Evolutionary conservation across 805 yeast genomes (phyloP), one percentile per base, ranked within the genome.

Genomic region (Myxozyma melibiosi): DNA sequence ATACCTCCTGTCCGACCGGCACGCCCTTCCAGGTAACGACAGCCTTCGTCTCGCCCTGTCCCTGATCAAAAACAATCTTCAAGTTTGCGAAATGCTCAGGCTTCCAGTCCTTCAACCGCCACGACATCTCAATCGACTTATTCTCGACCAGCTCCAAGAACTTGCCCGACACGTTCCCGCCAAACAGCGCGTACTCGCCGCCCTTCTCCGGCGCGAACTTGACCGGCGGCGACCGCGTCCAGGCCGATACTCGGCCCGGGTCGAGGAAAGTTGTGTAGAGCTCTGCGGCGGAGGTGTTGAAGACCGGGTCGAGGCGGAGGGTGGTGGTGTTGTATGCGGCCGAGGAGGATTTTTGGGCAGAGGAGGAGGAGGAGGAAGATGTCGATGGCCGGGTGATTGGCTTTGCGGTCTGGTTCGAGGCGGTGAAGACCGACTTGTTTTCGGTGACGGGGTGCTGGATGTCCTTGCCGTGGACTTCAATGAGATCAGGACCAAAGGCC

Each of bases 101-200:
- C 69, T 86, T 86, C 99, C 99, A 94, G 66, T 85, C 88, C 41
- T 79, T 82, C 62, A 94, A 78, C 71, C 97, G 82, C 99, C 99
- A 94, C 30, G 80, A 73, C 80, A 88, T 85, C 13, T 77, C 82
- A 55, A 94, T 83, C 51, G 74, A 74, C 65, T 82, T 79, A 68
- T 81, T 81, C 52, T 78, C 76, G n/a, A 76, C 80, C 58, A 88
- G 76, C 64, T 80, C 83, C 41, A 79, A 65, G 62, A 90, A 76
- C 67, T 82, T 81, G 51, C 97, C 96, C 16, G 79, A 71, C 51
- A 94, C 84, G 58, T 90, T 89, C 14, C 97, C 97, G 13, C 96
- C 95, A 70, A 94, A 94, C 56, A 94, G 71, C 30, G 79, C 78
- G 73, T 84, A 90, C 45, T 76, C 76, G 1, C 86, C 78, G 4